These are phyloP conservation scores for Quercus tomentella DNA, from an alignment of 331 rosid species.

Conservation along the genomic window DNA sequence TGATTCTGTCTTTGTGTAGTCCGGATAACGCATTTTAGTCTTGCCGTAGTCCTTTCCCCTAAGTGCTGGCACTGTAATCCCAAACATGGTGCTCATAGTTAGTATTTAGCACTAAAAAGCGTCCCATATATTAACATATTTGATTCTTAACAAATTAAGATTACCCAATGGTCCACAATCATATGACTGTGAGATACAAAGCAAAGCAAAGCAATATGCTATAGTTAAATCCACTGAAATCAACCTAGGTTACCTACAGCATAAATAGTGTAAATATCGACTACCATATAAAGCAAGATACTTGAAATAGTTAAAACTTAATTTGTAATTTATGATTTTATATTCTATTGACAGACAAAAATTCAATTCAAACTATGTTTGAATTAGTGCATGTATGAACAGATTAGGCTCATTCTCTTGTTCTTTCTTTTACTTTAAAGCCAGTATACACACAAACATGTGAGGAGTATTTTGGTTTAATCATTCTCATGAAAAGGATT, in stretches of 20 bases:
- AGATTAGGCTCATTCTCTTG: too few species aligned
- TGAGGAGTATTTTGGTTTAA: too few species aligned
- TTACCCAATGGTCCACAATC: not conserved
- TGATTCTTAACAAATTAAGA: not conserved
- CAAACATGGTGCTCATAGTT: not conserved
- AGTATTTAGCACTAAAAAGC: not conserved
- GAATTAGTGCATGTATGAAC: too few species aligned
- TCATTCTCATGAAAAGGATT: too few species aligned
- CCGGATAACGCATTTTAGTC: slow-evolving; percentile 91
- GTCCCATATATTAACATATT: not conserved
- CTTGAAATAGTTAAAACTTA: too few species aligned
- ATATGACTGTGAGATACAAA: not conserved
- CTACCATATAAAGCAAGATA: too few species aligned
- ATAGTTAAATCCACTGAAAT: not conserved
- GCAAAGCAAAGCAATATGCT: not conserved
- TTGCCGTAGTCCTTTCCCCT: slow-evolving; percentile 95
- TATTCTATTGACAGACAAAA: too few species aligned
- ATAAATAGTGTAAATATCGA: not conserved
- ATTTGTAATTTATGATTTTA: too few species aligned
- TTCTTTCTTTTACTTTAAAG: too few species aligned
- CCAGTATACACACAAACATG: too few species aligned
- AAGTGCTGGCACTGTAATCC: slow-evolving; percentile 81
- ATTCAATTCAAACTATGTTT: too few species aligned
- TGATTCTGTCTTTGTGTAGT: slow-evolving; percentile 76
- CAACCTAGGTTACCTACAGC: not conserved